Evolutionary conservation across 1,139 yeast genomes (phyloP).

Genomic region (Geotrichum histeridarum): DNA sequence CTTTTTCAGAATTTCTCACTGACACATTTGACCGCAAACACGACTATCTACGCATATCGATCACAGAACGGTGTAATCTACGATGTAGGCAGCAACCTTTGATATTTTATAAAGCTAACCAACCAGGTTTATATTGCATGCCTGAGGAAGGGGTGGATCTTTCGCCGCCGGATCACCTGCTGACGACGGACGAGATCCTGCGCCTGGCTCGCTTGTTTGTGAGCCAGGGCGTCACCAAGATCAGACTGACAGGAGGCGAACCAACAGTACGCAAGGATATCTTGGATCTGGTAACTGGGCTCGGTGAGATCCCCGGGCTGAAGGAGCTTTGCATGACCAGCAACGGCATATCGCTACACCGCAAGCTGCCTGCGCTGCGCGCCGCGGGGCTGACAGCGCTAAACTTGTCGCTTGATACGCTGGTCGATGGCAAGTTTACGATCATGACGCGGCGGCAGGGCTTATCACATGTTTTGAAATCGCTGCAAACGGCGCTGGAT

Average conservation of each 20-base stretch:
- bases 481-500: slow-evolving; percentile 42
- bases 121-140: slow-evolving; percentile 44
- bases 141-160: slow-evolving; percentile 50
- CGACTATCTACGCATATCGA: slow-evolving; percentile 46
- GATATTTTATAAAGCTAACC: background rate
- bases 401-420: slow-evolving; percentile 46
- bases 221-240: slow-evolving; percentile 45
- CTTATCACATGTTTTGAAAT: slow-evolving; percentile 41
- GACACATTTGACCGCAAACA: slow-evolving; percentile 45
- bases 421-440: slow-evolving; percentile 46
- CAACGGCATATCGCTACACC: slow-evolving; percentile 46
- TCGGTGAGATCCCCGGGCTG: slow-evolving; percentile 41
- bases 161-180: slow-evolving; percentile 40
- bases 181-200: slow-evolving; percentile 44
- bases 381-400: slow-evolving; percentile 44
- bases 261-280: slow-evolving; percentile 50
- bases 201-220: slow-evolving; percentile 43
- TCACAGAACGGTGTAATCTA: slow-evolving; percentile 49
- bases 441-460: slow-evolving; percentile 49
- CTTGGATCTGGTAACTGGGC: slow-evolving; percentile 39
- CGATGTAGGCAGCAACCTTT: slow-evolving; percentile 34
- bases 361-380: slow-evolving; percentile 42
- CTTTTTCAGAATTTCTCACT: slow-evolving; percentile 42
- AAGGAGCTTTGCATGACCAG: slow-evolving; percentile 47
- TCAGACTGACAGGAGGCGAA: slow-evolving; percentile 51